These are phyloP conservation scores for Gryganskiella cystojenkinii DNA, from an alignment of 192 early-diverging fungal species.

Conservation along the genomic window DNA sequence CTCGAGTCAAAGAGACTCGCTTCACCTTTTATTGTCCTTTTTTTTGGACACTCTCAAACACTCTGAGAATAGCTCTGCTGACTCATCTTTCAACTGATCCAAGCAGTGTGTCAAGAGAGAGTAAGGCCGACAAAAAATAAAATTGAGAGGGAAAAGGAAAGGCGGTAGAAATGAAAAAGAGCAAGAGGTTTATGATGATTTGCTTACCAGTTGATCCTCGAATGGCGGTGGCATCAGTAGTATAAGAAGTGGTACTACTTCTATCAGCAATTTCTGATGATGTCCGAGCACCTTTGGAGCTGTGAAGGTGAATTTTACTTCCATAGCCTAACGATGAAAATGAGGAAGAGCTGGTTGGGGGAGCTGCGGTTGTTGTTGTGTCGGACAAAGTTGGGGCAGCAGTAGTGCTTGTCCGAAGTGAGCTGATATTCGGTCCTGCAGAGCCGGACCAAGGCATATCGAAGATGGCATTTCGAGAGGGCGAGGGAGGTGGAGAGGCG, in stretches of 20 bases:
- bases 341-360: background rate
- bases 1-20: too few relatives aligned
- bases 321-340: background rate
- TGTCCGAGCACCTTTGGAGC: background rate
- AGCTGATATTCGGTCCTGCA: conserved; percentile 32
- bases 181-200: background rate
- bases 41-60: too few relatives aligned
- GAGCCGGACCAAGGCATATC: conserved; percentile 36
- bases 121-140: background rate
- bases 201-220: background rate
- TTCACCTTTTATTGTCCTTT: too few relatives aligned
- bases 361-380: background rate
- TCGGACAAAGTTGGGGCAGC: background rate
- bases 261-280: background rate
- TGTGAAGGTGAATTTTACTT: conserved; percentile 14
- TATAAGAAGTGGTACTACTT: background rate
- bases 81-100: background rate
- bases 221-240: background rate
- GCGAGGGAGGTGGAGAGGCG: conserved; percentile 42
- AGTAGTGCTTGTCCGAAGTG: conserved; percentile 23
- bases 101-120: background rate
- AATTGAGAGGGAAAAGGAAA: background rate
- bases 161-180: background rate
- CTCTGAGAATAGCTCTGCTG: background rate
- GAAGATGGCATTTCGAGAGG: conserved; percentile 49